Percentiles rank a stretch among this genome's conserved stretches.
Evolutionary conservation across 129 eudicot genomes (phyloP).

Genomic region (Flaveria robusta): DNA sequence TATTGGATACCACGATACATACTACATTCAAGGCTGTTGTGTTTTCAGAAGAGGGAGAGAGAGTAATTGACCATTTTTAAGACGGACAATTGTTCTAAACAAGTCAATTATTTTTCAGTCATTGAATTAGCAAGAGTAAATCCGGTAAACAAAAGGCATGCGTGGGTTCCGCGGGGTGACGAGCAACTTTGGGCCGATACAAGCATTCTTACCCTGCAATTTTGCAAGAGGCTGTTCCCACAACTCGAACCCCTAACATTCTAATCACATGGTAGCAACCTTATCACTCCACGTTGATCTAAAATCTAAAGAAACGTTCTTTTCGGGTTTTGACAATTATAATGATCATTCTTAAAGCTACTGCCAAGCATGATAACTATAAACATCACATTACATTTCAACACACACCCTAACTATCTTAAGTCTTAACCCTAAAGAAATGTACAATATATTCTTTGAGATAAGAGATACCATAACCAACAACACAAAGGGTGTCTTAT

Average conservation of each 20-base stretch:
- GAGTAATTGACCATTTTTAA: not conserved
- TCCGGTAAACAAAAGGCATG: too few species aligned
- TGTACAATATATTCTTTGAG: not conserved
- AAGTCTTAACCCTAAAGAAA: conserved; percentile 1
- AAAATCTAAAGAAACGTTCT: not conserved
- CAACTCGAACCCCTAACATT: too few species aligned
- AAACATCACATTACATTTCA: not conserved
- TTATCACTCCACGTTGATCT: not conserved
- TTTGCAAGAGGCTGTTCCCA: too few species aligned
- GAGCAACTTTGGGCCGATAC: too few species aligned
- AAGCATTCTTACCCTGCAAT: too few species aligned
- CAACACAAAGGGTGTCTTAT: not conserved
- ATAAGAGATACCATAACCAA: conserved; percentile 1
- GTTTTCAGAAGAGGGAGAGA: not conserved
- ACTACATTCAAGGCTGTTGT: not conserved
- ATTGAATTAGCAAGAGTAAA: not conserved
- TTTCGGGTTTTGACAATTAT: not conserved
- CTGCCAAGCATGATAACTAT: not conserved
- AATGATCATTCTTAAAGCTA: not conserved
- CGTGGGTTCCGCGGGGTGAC: too few species aligned
- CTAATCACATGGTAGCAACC: too few species aligned
- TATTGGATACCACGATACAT: not conserved
- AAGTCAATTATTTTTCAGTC: not conserved
- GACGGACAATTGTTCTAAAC: not conserved
- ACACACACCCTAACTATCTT: not conserved